Base-by-base conservation (phyloP, 164 flowering plant species). In the Amborella trichopoda region DNA sequence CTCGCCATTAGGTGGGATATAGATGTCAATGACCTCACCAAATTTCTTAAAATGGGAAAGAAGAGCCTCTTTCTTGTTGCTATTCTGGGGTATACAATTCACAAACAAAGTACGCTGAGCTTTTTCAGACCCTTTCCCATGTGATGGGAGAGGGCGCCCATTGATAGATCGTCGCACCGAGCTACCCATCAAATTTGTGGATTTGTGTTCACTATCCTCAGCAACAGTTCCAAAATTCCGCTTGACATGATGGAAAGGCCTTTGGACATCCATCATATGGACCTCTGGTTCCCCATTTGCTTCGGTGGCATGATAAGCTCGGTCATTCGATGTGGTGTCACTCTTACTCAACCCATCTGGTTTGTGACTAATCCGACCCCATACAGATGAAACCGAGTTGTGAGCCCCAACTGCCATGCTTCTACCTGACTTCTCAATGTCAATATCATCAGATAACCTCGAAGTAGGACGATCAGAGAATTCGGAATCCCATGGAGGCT, bases 21-120 rank as follows among this genome's bases (percentile, higher is more conserved):
- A 68, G 44, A 87, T 76, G 55, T 84, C 90, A 64, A 84, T 63
- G 30, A 91, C 77, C 66, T 80, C 72, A 11, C 99, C 99, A 62
- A 84, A 91, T 61, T 82, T 91, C 30, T 52, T 68, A 72, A 91
- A 91, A 80, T 91, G 99, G 10, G 78, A 77, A 55, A 75, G 73
- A 51, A 91, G 90, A 42, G 74, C 48, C 53, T 82, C 94, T 60
- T 54, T 78, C 59, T 47, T 87, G 71, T 87, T 87, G 59, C 65
- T 73, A 55, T 80, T 64, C 36, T 49, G 67, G 21, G 99, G 99
- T 68, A 91, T 67, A 32, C 80, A 72, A 61, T 61, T 80, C 33
- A 91, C 96, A 77, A 83, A 91, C 39, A 91, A 61, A 41, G 94
- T 86, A 13, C 93, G 74, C 26, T 48, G 56, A 46, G 95, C 89